phyloP scores from a whole-genome alignment of 352 stramenopile genomes.

The Globisporangium viniferum region DNA sequence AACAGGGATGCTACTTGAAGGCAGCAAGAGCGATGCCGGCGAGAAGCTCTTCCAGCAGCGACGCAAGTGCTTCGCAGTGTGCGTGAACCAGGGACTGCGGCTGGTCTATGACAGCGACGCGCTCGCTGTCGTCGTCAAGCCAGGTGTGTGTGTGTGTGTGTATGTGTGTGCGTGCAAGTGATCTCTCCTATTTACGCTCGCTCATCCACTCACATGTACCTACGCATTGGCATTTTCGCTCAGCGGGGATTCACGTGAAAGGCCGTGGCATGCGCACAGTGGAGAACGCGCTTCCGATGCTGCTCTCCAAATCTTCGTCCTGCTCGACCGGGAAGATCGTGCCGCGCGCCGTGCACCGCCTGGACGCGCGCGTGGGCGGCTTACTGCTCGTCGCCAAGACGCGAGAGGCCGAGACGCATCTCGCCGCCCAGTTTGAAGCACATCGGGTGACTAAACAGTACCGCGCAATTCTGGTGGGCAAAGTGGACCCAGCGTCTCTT shows the following conservation, averaged over 20 bases:
- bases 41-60: neutral
- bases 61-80: slow-evolving; percentile 36
- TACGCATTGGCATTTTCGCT: neutral
- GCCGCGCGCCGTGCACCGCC: slow-evolving; percentile 52
- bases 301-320: slow-evolving; percentile 18
- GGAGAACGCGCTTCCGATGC: slow-evolving; percentile 37
- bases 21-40: neutral
- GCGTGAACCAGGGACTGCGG: slow-evolving; percentile 48
- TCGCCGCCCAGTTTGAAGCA: slow-evolving; percentile 45
- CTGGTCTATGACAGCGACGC: slow-evolving; percentile 45
- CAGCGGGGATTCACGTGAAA: slow-evolving; percentile 62
- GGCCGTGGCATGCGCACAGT: slow-evolving; percentile 43
- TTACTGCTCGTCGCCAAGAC: slow-evolving; percentile 62
- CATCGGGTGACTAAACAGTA: slow-evolving; percentile 53
- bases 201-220: neutral
- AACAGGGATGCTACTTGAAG: too few relatives aligned
- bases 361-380: slow-evolving; percentile 59
- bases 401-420: slow-evolving; percentile 34
- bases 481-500: slow-evolving; percentile 10
- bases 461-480: slow-evolving; percentile 45
- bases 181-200: neutral
- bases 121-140: slow-evolving; percentile 55
- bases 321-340: neutral
- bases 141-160: slow-evolving; percentile 17
- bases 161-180: slow-evolving; percentile 5